Evolutionary conservation across 2,329 filamentous ascomycete genomes (phyloP).

Genomic region (Ophiostoma australiae): DNA sequence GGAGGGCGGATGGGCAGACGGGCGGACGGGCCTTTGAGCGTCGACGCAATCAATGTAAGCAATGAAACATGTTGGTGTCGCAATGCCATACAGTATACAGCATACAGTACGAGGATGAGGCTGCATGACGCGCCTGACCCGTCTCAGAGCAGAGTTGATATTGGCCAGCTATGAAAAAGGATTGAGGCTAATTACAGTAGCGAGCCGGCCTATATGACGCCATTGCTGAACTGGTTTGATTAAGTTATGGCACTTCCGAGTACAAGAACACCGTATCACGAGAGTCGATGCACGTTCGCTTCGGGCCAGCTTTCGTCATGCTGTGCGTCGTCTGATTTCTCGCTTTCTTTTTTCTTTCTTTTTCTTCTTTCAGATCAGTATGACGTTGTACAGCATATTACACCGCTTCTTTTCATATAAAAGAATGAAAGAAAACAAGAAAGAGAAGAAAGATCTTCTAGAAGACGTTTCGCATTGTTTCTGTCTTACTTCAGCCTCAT

Average conservation of each 20-base stretch:
- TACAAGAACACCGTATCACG: background rate
- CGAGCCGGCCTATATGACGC: background rate
- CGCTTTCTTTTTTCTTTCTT: background rate
- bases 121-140: background rate
- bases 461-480: background rate
- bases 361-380: no score
- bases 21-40: no score
- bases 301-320: background rate
- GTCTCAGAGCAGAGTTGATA: background rate
- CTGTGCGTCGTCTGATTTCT: background rate
- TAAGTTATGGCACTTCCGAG: no score
- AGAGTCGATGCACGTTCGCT: background rate
- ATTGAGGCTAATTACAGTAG: background rate
- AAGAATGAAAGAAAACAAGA: no score
- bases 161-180: background rate
- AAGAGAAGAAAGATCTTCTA: background rate
- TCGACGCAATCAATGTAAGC: no score
- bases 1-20: background rate
- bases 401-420: background rate
- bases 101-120: background rate
- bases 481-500: background rate
- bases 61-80: no score
- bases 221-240: background rate
- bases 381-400: background rate
- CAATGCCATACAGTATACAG: no score